phyloP scores from a whole-genome alignment of 768 basidiomycete species.

The Pulveroboletus sp. region DNA sequence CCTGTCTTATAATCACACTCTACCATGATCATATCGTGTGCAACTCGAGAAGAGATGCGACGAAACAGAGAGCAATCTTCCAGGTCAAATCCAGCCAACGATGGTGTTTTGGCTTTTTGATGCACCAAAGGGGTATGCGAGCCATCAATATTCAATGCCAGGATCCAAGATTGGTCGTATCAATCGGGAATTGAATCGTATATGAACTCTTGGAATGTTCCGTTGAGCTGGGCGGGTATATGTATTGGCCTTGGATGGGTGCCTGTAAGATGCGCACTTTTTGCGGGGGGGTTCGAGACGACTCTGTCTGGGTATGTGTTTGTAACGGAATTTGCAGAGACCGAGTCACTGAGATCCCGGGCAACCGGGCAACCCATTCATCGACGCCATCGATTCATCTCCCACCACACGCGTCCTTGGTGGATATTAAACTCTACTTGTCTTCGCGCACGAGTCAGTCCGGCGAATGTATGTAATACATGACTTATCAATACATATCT shows the following conservation, averaged over 20 bases:
- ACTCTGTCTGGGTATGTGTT: too few species aligned
- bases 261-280: not conserved
- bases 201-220: not conserved
- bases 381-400: too few species aligned
- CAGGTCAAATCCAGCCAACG: slow-evolving; percentile 8
- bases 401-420: too few species aligned
- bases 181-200: too few species aligned
- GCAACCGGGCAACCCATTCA: too few species aligned
- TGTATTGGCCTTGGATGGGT: not conserved
- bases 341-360: too few species aligned
- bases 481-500: not conserved
- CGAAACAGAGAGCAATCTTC: too few species aligned
- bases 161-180: too few species aligned
- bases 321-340: too few species aligned
- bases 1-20: slow-evolving; percentile 9
- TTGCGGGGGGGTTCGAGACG: not conserved
- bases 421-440: too few species aligned
- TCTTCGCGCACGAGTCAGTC: too few species aligned
- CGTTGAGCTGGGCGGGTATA: not conserved
- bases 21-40: not conserved
- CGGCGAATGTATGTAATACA: not conserved
- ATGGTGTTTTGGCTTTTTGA: not conserved
- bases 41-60: too few species aligned
- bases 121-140: not conserved
- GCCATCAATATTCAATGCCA: not conserved